phyloP scores from a whole-genome alignment of 768 basidiomycete species.

The Tricholoma hemisulphureum region DNA sequence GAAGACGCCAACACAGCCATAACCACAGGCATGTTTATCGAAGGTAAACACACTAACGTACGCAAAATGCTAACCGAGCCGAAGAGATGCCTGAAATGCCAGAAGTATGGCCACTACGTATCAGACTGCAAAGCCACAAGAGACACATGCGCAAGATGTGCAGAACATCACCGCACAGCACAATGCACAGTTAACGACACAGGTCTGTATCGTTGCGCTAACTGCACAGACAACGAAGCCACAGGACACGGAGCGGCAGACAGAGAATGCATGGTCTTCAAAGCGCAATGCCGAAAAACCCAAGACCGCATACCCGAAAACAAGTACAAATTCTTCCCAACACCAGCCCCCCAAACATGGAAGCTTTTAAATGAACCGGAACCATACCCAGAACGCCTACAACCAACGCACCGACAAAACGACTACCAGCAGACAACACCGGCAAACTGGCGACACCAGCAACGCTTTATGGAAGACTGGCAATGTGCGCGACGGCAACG shows the following conservation, averaged over 20 bases:
- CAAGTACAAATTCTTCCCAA: slow-evolving; percentile 16
- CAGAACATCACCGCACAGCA: slow-evolving; percentile 15
- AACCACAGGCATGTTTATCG: slow-evolving; percentile 18
- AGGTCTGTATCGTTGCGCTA: slow-evolving; percentile 14
- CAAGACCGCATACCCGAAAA: slow-evolving; percentile 12
- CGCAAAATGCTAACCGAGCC: slow-evolving; percentile 19
- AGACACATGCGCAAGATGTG: too few species aligned
- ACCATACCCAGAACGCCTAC: background rate
- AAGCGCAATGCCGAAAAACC: slow-evolving; percentile 2
- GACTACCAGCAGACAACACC: background rate
- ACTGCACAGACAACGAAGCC: slow-evolving; percentile 19
- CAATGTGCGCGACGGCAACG: too few species aligned
- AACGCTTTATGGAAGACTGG: background rate
- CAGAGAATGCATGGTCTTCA: slow-evolving; percentile 15
- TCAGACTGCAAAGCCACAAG: too few species aligned
- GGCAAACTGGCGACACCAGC: background rate
- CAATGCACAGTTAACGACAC: slow-evolving; percentile 12
- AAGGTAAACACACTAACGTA: slow-evolving; percentile 8
- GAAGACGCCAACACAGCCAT: slow-evolving; percentile 24
- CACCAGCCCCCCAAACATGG: slow-evolving; percentile 11
- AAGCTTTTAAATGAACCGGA: background rate
- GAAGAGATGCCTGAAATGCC: too few species aligned
- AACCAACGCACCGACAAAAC: background rate
- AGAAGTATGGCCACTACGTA: too few species aligned
- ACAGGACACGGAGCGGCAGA: slow-evolving; percentile 28